Conservation (phyloP, 805 yeast species). For the Scheffersomyces spartinae region DNA sequence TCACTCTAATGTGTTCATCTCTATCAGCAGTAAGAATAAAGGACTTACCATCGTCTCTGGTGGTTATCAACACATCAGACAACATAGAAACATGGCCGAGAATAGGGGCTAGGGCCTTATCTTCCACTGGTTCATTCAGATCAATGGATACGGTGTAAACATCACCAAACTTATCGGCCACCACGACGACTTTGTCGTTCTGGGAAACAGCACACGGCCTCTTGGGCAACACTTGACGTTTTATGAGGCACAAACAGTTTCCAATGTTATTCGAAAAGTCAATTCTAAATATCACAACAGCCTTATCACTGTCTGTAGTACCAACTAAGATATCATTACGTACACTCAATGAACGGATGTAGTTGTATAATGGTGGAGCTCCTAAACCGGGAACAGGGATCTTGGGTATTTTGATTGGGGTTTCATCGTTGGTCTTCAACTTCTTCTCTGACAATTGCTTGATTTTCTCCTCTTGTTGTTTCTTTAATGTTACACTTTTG, state of each 20-base stretch:
- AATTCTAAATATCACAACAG: slow-evolving; percentile 50
- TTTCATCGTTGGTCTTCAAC: slow-evolving; percentile 16
- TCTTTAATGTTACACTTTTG: slow-evolving; percentile 31
- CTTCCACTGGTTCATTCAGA: slow-evolving; percentile 20
- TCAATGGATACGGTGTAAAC: slow-evolving; percentile 54
- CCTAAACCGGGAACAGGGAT: slow-evolving; percentile 57
- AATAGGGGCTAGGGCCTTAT: slow-evolving; percentile 49
- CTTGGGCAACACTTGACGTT: slow-evolving; percentile 76
- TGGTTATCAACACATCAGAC: slow-evolving; percentile 51
- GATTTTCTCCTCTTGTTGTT: slow-evolving; percentile 33
- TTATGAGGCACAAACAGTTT: slow-evolving; percentile 38
- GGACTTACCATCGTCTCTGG: slow-evolving; percentile 28
- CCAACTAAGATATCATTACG: slow-evolving; percentile 49
- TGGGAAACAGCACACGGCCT: slow-evolving; percentile 78
- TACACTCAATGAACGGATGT: slow-evolving; percentile 52
- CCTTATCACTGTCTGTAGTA: slow-evolving; percentile 76
- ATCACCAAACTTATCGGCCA: slow-evolving; percentile 96
- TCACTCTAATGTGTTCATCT: slow-evolving; percentile 88
- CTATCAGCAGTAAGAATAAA: slow-evolving; percentile 76
- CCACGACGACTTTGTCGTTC: slow-evolving; percentile 40
- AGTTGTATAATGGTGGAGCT: slow-evolving; percentile 55
- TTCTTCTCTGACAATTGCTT: slow-evolving; percentile 13
- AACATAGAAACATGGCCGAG: slow-evolving; percentile 97
- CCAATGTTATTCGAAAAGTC: slow-evolving; percentile 15
- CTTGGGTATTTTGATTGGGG: slow-evolving; percentile 30